Conservation (phyloP, 768 basidiomycete genomes). For the Trichaptum fuscoviolaceum region DNA sequence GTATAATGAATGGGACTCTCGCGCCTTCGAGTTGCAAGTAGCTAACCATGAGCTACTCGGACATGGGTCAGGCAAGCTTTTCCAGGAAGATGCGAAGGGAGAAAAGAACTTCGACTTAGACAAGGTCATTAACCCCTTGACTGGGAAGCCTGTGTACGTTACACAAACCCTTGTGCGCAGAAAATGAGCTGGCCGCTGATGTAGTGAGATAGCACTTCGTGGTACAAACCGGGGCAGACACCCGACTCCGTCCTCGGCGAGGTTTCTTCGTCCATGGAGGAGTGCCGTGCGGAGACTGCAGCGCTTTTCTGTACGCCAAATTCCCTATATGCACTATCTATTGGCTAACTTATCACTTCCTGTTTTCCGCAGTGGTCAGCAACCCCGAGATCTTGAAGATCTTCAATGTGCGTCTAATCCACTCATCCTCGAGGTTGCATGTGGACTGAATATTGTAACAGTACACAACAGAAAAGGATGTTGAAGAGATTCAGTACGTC, state of each 20-base stretch:
- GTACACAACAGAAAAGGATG: constrained; percentile 63
- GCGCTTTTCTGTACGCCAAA: constrained; percentile 63
- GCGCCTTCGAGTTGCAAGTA: constrained; percentile 82
- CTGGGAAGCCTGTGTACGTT: constrained; percentile 65
- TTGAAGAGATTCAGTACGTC: constrained; percentile 76
- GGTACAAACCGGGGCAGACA: constrained; percentile 88
- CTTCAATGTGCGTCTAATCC: constrained; percentile 53
- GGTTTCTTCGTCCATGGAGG: constrained; percentile 87
- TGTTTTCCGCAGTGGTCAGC: constrained; percentile 49
- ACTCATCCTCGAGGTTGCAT: background rate
- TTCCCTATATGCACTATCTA: background rate
- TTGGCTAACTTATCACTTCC: background rate
- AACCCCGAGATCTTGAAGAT: constrained; percentile 74
- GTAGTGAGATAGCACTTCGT: constrained; percentile 49
- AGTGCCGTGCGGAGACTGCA: constrained; percentile 88
- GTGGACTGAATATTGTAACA: constrained; percentile 21
- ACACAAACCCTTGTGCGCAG: background rate
- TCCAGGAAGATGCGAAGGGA: constrained; percentile 72
- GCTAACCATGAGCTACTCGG: constrained; percentile 88
- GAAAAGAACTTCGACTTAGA: constrained; percentile 77
- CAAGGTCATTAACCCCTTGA: constrained; percentile 73
- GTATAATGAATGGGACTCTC: constrained; percentile 73
- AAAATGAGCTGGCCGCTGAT: background rate
- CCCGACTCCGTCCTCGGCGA: constrained; percentile 79
- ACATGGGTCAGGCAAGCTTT: constrained; percentile 80